Conservation (phyloP, 2,329 filamentous ascomycete species). For the Sporothrix euskadiensis region DNA sequence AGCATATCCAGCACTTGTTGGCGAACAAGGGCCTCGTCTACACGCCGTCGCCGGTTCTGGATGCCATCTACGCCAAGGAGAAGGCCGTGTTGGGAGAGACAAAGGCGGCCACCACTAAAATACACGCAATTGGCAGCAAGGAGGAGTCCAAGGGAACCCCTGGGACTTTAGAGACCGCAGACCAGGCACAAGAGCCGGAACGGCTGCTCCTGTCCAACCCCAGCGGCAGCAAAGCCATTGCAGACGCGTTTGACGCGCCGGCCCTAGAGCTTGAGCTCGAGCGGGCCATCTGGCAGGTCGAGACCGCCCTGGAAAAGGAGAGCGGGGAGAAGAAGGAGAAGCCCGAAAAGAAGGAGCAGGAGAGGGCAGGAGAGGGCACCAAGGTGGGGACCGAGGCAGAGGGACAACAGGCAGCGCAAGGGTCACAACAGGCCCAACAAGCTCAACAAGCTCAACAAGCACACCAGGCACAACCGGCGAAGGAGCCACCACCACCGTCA, state of each 20-base stretch:
- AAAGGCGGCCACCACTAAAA: conserved; percentile 34
- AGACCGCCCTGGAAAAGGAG: conserved; percentile 49
- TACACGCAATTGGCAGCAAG: conserved; percentile 31
- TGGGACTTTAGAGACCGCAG: no score
- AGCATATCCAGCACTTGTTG: conserved; percentile 79
- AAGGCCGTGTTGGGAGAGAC: conserved; percentile 35
- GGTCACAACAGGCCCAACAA: no score
- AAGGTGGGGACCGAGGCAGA: neutral
- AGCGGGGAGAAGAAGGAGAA: conserved; percentile 29
- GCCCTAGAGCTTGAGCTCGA: conserved; percentile 73
- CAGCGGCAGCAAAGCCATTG: conserved; percentile 39
- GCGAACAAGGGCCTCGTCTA: conserved; percentile 69
- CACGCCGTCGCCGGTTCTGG: conserved; percentile 67
- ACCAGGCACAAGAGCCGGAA: conserved; percentile 41
- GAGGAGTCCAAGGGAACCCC: neutral
- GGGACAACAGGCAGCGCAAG: neutral
- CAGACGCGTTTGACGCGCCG: conserved; percentile 62
- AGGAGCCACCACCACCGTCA: neutral
- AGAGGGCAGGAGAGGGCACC: no score
- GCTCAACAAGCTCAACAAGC: neutral
- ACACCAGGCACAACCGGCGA: neutral
- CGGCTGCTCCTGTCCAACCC: conserved; percentile 44
- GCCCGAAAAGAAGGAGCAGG: neutral
- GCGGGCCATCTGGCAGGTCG: conserved; percentile 73
- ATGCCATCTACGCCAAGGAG: conserved; percentile 64